phyloP scores from a whole-genome alignment of 2,329 filamentous ascomycete species.

The Pseudogymnoascus sp. region DNA sequence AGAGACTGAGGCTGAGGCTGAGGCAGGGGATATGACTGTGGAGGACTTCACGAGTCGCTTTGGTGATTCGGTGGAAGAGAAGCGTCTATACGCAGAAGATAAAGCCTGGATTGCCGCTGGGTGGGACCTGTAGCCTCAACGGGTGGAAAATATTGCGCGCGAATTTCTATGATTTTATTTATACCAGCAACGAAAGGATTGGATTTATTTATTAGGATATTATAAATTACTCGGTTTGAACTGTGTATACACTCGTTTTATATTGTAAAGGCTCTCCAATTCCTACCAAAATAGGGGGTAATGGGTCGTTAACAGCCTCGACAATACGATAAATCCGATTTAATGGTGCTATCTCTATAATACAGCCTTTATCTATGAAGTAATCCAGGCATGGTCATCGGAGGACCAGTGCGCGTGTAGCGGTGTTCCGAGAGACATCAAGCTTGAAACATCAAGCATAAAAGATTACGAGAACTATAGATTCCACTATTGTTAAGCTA shows the following conservation, averaged over 20 bases:
- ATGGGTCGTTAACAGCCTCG: too few relatives aligned
- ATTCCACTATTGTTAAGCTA: too few relatives aligned
- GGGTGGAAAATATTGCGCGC: not conserved
- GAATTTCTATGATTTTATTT: not conserved
- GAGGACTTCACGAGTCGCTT: conserved; percentile 53
- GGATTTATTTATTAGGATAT: not conserved
- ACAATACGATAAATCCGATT: too few relatives aligned
- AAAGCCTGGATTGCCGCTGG: not conserved
- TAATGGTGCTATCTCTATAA: too few relatives aligned
- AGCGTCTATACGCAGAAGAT: not conserved
- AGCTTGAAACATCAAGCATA: too few relatives aligned
- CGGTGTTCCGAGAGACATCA: too few relatives aligned
- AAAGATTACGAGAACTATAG: too few relatives aligned
- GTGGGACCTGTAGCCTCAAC: not conserved
- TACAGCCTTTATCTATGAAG: too few relatives aligned
- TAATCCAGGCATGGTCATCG: too few relatives aligned
- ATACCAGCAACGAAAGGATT: not conserved
- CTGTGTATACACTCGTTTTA: not conserved
- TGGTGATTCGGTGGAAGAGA: conserved; percentile 4
- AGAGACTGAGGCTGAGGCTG: conserved; percentile 18
- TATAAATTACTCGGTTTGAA: not conserved
- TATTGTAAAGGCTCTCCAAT: too few relatives aligned
- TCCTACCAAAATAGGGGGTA: too few relatives aligned
- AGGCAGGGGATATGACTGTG: conserved; percentile 43
- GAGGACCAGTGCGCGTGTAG: too few relatives aligned